Base-by-base conservation (phyloP, 352 stramenopile genomes). In the Halophytophthora batemanensis region DNA sequence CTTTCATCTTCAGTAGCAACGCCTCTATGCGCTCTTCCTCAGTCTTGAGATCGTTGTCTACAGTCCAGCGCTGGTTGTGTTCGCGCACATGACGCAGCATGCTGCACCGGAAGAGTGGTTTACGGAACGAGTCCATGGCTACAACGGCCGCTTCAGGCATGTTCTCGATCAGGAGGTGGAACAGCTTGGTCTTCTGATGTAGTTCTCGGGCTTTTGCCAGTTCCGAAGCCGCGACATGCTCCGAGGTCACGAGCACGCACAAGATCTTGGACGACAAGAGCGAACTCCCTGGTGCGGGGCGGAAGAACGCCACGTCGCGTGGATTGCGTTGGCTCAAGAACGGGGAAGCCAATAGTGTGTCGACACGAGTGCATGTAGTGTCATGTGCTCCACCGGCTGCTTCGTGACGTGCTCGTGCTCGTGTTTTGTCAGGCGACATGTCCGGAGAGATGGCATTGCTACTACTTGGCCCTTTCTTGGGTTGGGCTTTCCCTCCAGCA, bases 151-250 rank as follows among this genome's bases (percentile, higher is more conserved):
- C 69, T 13, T 70, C 58, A 0, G 79, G 77, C 12, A 87, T 61
- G 50, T 88, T 87, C 28, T 80, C 55, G 46, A 92, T 90, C 31
- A 92, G 57, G 36, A 92, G 34, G 45, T 92, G 82, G 29, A 92
- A 83, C 7, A 90, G 22, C 37, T 90, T 90, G 43, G 73, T 75
- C 23, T 60, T 69, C 18, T 84, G 64, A 37, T 90, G 76, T 2
- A 59, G n/a, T n/a, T 85, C 66, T 14, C 77, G 61, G 2, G 71
- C 64, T 43, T 72, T 72, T 29, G 59, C 66, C 6, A 85, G 61
- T 58, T 90, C 79, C 0, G 49, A 76, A 6, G 35, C 17, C 4
- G 71, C 14, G 23, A 92, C 70, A 38, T 92, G 82, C 13, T 86
- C 75, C 7, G 74, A 76, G 3, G 82, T 59, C 1, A 90, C 53